phyloP scores from a whole-genome alignment of 2,329 filamentous ascomycete species.

The Hypoxylon rubiginosum region DNA sequence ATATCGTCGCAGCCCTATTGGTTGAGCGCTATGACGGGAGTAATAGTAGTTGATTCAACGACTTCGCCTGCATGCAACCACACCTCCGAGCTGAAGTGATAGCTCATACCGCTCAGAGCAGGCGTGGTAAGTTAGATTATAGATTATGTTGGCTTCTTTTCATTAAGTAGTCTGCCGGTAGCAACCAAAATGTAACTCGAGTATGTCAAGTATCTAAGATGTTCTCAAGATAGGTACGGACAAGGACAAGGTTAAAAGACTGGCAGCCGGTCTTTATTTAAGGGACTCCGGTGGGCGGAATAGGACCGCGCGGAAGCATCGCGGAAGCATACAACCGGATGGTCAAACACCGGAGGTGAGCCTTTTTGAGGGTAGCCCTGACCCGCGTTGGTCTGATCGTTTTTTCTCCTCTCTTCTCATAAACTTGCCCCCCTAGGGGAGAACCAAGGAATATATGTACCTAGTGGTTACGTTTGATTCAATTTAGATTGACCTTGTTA shows the following conservation, averaged over 20 bases:
- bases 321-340: constrained; percentile 20
- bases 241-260: constrained; percentile 6
- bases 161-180: background rate
- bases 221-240: background rate
- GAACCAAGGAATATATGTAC: constrained; percentile 1
- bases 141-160: background rate
- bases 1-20: background rate
- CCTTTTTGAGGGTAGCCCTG: constrained; percentile 21
- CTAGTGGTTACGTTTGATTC: background rate
- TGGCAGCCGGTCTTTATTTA: constrained; percentile 13
- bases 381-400: constrained; percentile 1
- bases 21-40: background rate
- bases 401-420: too few relatives aligned
- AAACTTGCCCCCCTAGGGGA: background rate
- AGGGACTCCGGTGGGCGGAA: constrained; percentile 18
- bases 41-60: background rate
- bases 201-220: background rate
- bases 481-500: background rate
- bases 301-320: constrained; percentile 21
- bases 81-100: background rate
- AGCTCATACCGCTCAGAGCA: background rate
- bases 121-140: background rate
- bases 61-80: background rate
- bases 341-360: constrained; percentile 24
- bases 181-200: background rate